A percentile compares a stretch with the other conserved stretches of the same genome.
These are phyloP conservation scores for Cytospora piceicola DNA, from an alignment of 2,329 filamentous ascomycete genomes.

Conservation along the genomic window DNA sequence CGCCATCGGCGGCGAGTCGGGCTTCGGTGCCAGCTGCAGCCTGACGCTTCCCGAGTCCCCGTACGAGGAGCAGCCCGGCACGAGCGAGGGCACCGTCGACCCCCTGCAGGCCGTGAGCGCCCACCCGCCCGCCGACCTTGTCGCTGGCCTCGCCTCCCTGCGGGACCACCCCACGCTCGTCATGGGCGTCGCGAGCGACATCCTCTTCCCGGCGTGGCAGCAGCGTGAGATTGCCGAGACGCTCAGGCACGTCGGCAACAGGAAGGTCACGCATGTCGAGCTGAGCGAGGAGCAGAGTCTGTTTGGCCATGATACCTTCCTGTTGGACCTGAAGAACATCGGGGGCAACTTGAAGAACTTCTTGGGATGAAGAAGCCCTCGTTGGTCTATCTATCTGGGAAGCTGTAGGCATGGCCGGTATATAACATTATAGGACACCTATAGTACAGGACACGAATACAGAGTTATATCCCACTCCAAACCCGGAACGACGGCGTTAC, in stretches of 20 bases:
- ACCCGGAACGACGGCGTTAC: too few relatives aligned
- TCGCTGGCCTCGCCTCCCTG: slow-evolving; percentile 72
- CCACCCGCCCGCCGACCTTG: slow-evolving; percentile 76
- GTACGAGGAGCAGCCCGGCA: slow-evolving; percentile 78
- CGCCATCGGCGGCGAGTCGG: slow-evolving; percentile 46
- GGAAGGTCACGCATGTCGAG: slow-evolving; percentile 83
- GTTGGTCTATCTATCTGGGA: neutral
- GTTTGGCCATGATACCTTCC: slow-evolving; percentile 96
- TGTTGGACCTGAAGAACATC: slow-evolving; percentile 89
- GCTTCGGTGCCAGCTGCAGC: slow-evolving; percentile 64
- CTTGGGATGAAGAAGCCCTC: slow-evolving; percentile 54
- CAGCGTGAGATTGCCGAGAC: slow-evolving; percentile 92
- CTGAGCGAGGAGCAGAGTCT: slow-evolving; percentile 91
- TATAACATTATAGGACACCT: too few relatives aligned
- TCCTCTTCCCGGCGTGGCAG: slow-evolving; percentile 97
- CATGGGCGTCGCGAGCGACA: slow-evolving; percentile 93
- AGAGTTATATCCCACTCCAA: neutral
- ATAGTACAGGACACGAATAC: neutral
- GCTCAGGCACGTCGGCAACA: slow-evolving; percentile 76
- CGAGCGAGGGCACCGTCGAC: slow-evolving; percentile 42
- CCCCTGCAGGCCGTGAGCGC: slow-evolving; percentile 39
- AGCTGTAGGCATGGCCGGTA: neutral
- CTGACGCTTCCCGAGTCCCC: slow-evolving; percentile 81
- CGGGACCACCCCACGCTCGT: slow-evolving; percentile 82
- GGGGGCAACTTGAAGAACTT: slow-evolving; percentile 83